phyloP scores from a whole-genome alignment of 1,139 yeast species.

The Magnusiomyces starmeri region DNA sequence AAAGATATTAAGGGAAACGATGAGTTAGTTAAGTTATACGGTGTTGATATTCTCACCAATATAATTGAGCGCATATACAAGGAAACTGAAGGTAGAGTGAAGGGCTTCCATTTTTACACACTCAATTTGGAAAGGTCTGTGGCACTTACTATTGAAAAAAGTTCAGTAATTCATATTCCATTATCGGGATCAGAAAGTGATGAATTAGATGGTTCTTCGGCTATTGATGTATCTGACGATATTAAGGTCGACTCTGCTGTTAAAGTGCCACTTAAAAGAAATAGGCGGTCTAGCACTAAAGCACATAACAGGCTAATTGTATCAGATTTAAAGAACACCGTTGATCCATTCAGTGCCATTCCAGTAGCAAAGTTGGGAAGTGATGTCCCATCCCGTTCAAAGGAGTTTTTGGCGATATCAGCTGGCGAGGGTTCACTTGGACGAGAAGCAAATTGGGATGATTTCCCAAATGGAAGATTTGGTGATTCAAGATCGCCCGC shows the following conservation, averaged over 20 bases:
- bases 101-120: slow-evolving; percentile 86
- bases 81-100: slow-evolving; percentile 46
- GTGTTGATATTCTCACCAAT: slow-evolving; percentile 64
- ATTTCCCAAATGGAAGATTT: slow-evolving; percentile 94
- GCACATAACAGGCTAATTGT: slow-evolving; percentile 45
- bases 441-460: slow-evolving; percentile 96
- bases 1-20: slow-evolving; percentile 67
- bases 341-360: slow-evolving; percentile 16
- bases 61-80: slow-evolving; percentile 50
- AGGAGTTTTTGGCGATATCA: slow-evolving; percentile 64
- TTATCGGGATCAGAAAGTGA: no score
- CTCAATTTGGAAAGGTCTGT: slow-evolving; percentile 85
- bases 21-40: slow-evolving; percentile 73
- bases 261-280: slow-evolving; percentile 22
- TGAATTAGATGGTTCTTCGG: slow-evolving; percentile 21
- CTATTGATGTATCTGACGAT: slow-evolving; percentile 10
- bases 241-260: slow-evolving; percentile 7
- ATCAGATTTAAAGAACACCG: slow-evolving; percentile 20
- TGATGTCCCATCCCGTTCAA: slow-evolving; percentile 35
- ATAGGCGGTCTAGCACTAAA: slow-evolving; percentile 42
- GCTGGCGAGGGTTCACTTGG: slow-evolving; percentile 82
- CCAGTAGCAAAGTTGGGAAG: slow-evolving; percentile 19
- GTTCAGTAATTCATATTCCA: slow-evolving; percentile 32
- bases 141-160: slow-evolving; percentile 68
- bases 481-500: slow-evolving; percentile 97